Base-by-base conservation (phyloP, 1,284 basidiomycete species). In the Ustilago bromivora region DNA sequence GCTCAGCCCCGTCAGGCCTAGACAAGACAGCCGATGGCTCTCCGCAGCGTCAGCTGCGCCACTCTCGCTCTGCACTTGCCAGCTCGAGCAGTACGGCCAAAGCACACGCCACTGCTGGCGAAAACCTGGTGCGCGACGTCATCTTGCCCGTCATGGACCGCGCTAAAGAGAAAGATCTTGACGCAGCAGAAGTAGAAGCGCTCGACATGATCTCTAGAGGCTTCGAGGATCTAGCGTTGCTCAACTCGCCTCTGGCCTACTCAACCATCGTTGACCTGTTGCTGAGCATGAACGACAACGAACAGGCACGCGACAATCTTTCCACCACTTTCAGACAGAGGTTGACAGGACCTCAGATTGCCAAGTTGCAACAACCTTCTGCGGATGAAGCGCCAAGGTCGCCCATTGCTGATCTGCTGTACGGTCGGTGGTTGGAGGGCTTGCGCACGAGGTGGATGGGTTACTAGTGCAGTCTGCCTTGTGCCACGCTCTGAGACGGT, bases 361-460 rank as follows among this genome's bases (percentile, higher is more conserved):
- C 65, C 19, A 76, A 75, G 43, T 66, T 71, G 36, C 62, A 58
- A 12, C 60, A 57, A 19, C 35, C 67, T 1, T 53, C 73, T 15
- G 73, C 69, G 17, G 69, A 76, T 35, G 79, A 80, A 49, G 80
- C 83, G 36, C 79, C 87, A 36, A 80, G 88, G 55, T 89, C 88
- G 74, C 95, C 95, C 2, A 95, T 98, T 46, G 92, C 95, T 19
- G 95, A 98, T 85, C 89, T 98, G 76, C 88, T 98, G 34, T 98
- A 98, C 86, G 92, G 96, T 89, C 91, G 96, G 55, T 98, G 96
- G 96, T 88, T 98, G 32, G 94, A 98, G 84, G 95, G 94, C 2
- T 87, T 97, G 23, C 60, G 81, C 1, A 78, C 64, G 8, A 76
- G 84, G 1, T 85, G 84, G 84, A 71, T 76, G 58, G 79, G 77